These are phyloP conservation scores for Globisporangium yorkense DNA, from an alignment of 352 stramenopile species.

Conservation along the genomic window DNA sequence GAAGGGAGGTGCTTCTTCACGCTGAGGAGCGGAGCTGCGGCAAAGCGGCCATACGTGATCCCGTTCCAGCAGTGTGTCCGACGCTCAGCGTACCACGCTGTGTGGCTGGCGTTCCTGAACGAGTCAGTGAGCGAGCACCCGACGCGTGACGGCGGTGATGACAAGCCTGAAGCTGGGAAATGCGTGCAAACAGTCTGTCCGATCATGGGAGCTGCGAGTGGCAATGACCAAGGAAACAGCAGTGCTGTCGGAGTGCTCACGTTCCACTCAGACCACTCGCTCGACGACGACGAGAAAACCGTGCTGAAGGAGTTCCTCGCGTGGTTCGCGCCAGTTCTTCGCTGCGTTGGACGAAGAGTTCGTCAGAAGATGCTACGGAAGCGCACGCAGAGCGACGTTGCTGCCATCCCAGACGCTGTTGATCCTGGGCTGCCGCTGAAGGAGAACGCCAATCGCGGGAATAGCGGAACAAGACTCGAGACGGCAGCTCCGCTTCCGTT, in stretches of 20 bases:
- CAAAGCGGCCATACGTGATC: conserved; percentile 3
- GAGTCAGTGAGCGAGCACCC: background rate
- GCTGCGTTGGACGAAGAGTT: conserved; percentile 1
- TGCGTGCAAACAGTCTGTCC: conserved; percentile 3
- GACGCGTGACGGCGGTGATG: background rate
- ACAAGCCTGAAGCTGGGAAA: background rate
- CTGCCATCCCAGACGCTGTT: no score
- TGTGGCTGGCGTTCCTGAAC: conserved; percentile 8
- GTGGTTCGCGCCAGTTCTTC: conserved; percentile 4
- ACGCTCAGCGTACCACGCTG: background rate
- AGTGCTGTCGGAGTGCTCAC: conserved; percentile 6
- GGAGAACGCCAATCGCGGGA: background rate
- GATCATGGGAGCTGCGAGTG: background rate
- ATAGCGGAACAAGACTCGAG: background rate
- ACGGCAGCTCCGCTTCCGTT: background rate
- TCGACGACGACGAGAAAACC: conserved; percentile 2
- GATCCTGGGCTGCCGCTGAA: background rate
- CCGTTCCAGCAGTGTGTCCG: background rate
- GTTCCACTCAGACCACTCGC: background rate
- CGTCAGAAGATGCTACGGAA: conserved; percentile 4
- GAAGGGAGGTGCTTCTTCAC: conserved; percentile 12
- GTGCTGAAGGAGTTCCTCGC: conserved; percentile 5
- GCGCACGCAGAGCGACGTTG: background rate
- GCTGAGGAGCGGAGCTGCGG: background rate
- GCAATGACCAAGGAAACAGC: background rate